Conservation (phyloP, 2,329 filamentous ascomycete genomes). For the Clonostachys chloroleuca region DNA sequence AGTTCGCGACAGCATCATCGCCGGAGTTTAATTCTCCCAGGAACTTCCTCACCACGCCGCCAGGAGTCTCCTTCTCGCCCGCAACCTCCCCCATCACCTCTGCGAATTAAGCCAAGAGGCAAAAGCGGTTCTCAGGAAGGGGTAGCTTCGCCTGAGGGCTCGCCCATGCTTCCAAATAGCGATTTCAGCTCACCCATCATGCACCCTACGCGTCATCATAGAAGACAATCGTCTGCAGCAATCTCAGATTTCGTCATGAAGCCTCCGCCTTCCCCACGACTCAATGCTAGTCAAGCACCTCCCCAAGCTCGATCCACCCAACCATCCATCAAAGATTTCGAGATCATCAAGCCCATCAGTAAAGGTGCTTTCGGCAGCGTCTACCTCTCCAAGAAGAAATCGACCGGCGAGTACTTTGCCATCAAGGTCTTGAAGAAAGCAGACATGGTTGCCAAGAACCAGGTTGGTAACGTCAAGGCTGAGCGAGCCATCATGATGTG, state of each 20-base stretch:
- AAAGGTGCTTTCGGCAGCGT: conserved; percentile 98
- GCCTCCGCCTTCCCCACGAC: conserved; percentile 76
- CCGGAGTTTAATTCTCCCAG: conserved; percentile 77
- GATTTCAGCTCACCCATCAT: conserved; percentile 76
- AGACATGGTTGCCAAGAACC: conserved; percentile 99
- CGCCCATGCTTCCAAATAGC: conserved; percentile 77
- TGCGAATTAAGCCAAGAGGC: conserved; percentile 80
- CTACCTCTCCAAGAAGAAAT: conserved; percentile 97
- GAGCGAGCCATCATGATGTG: conserved; percentile 99
- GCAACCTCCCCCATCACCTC: conserved; percentile 77
- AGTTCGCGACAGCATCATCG: conserved; percentile 82
- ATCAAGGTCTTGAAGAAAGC: conserved; percentile 99
- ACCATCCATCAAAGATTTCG: conserved; percentile 97
- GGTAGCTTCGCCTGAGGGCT: conserved; percentile 80
- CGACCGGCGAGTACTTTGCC: conserved; percentile 95
- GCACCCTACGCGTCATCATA: conserved; percentile 61
- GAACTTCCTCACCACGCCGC: conserved; percentile 73
- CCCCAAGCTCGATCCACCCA: conserved; percentile 85
- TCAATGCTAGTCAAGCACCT: conserved; percentile 71
- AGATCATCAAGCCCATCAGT: conserved; percentile 99
- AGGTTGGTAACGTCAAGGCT: conserved; percentile 98
- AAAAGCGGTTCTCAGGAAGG: conserved; percentile 56
- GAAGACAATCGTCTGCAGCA: conserved; percentile 86
- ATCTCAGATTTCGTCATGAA: conserved; percentile 65
- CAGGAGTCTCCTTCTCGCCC: conserved; percentile 84